phyloP scores from a whole-genome alignment of 768 basidiomycete species.

The Lyophyllum semitale region DNA sequence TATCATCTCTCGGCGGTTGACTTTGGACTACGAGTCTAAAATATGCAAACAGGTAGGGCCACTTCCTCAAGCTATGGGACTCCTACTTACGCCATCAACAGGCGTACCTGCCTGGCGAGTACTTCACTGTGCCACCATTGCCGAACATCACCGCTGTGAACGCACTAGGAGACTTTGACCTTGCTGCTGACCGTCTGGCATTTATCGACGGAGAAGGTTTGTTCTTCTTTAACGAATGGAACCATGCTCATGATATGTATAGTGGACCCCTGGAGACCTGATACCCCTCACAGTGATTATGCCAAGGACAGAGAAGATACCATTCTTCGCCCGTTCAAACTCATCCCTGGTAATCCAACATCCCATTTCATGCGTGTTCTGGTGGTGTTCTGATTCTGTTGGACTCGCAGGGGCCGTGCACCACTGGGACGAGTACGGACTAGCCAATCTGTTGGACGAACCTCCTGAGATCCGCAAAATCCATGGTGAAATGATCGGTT shows the following conservation, averaged over 20 bases:
- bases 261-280: conserved; percentile 93
- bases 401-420: conserved; percentile 63
- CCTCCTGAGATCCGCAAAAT: conserved; percentile 79
- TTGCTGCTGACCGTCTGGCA: conserved; percentile 79
- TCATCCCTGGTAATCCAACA: conserved; percentile 70
- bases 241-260: not conserved
- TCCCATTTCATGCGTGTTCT: not conserved
- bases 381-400: not conserved
- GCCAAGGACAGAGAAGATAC: conserved; percentile 74
- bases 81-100: conserved; percentile 23
- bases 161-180: conserved; percentile 77
- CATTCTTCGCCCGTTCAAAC: conserved; percentile 74
- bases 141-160: conserved; percentile 89
- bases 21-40: conserved; percentile 69
- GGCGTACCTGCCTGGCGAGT: conserved; percentile 79
- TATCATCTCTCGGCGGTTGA: conserved; percentile 79
- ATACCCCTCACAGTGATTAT: conserved; percentile 75
- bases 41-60: conserved; percentile 59
- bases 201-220: conserved; percentile 85
- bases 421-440: conserved; percentile 78
- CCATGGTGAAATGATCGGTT: conserved; percentile 77
- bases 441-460: conserved; percentile 58
- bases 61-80: not conserved
- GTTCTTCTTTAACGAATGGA: conserved; percentile 7
- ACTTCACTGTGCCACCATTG: conserved; percentile 67